A percentile compares a stretch with the other conserved stretches of the same genome.
Evolutionary conservation across 495 filamentous ascomycete genomes (phyloP).

Genomic region (Aspergillus funiculosus): DNA sequence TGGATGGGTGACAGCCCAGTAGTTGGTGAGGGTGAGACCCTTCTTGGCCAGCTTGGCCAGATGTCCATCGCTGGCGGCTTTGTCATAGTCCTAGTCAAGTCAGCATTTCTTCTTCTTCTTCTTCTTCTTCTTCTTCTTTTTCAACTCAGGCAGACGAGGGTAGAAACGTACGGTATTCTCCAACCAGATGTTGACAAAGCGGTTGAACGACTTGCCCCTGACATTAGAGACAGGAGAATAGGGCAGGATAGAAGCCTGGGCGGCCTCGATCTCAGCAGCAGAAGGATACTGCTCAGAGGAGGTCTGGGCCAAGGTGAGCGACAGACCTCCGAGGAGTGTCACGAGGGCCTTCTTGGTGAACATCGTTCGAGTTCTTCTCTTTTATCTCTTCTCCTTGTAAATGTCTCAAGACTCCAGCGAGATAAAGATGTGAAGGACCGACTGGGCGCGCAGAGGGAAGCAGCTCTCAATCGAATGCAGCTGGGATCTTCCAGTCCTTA

Average conservation of each 20-base stretch:
- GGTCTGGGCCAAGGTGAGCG: constrained; percentile 25
- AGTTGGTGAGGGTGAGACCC: constrained; percentile 60
- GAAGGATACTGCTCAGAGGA: constrained; percentile 25
- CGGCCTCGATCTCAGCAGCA: constrained; percentile 25
- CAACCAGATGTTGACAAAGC: constrained; percentile 63
- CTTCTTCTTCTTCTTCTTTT: no score
- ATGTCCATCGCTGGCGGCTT: constrained; percentile 44
- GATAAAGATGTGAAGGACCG: background rate
- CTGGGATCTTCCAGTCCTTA: constrained; percentile 2
- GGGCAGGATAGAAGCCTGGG: constrained; percentile 27
- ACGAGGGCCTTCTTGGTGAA: constrained; percentile 17
- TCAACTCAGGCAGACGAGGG: background rate
- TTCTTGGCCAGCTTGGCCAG: constrained; percentile 52
- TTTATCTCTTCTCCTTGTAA: no score
- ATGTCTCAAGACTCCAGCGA: background rate
- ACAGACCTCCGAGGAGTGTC: constrained; percentile 22
- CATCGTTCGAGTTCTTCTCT: no score
- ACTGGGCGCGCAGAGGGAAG: no score
- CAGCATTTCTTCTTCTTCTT: no score
- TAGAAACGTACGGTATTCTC: constrained; percentile 57
- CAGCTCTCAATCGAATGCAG: no score
- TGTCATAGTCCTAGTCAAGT: constrained; percentile 46
- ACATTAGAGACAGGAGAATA: constrained; percentile 52
- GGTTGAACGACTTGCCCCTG: constrained; percentile 57
- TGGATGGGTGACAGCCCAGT: constrained; percentile 57